A percentile compares a stretch with the other conserved stretches of the same genome.
phyloP scores from a whole-genome alignment of 805 yeast species.

The Candida maltosa region DNA sequence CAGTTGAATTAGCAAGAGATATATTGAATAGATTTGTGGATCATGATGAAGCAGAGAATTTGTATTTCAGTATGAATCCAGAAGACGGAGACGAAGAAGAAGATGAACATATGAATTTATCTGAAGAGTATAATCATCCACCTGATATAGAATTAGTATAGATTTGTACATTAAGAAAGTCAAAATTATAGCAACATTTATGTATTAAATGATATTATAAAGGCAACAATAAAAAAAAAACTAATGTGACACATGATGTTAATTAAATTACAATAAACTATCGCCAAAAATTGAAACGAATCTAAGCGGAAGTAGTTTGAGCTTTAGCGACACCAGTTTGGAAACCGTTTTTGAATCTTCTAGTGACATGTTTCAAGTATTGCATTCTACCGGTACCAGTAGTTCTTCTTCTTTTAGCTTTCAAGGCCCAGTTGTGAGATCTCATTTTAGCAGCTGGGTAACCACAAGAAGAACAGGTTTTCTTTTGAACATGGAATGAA shows the following conservation, averaged over 20 bases:
- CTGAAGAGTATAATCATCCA: slow-evolving; percentile 8
- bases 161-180: slow-evolving; percentile 9
- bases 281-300: background rate
- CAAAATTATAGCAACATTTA: slow-evolving; percentile 3
- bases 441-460: slow-evolving; percentile 99
- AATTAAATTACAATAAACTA: no score
- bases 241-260: no score
- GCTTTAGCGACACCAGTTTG: slow-evolving; percentile 79
- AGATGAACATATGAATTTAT: slow-evolving; percentile 23
- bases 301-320: slow-evolving; percentile 49
- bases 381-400: slow-evolving; percentile 99
- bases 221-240: slow-evolving; percentile 4
- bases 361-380: slow-evolving; percentile 93
- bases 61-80: slow-evolving; percentile 63
- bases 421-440: slow-evolving; percentile 98
- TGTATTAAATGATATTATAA: background rate
- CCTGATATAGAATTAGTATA: no score
- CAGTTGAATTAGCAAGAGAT: slow-evolving; percentile 67
- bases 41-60: slow-evolving; percentile 75
- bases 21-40: slow-evolving; percentile 66
- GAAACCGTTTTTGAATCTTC: slow-evolving; percentile 99
- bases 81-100: slow-evolving; percentile 21
- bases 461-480: slow-evolving; percentile 98
- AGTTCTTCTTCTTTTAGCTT: slow-evolving; percentile 99
- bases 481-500: slow-evolving; percentile 98